Conservation (phyloP, 169 alveolate species). For the Theileria orientalis region DNA sequence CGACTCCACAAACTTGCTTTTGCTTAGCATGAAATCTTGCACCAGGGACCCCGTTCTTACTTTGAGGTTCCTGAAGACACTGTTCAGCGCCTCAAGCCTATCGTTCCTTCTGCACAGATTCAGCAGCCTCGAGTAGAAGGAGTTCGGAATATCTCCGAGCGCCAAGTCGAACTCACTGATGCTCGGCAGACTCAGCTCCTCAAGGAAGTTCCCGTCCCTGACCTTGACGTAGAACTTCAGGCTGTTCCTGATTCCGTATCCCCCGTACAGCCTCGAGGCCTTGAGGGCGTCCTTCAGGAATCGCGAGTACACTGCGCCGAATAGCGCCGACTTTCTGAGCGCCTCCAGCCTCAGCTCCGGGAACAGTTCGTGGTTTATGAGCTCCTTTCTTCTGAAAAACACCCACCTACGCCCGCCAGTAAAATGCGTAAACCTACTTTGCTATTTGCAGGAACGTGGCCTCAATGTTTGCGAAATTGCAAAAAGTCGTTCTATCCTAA, state of each 20-base stretch:
- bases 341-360: constrained; percentile 10
- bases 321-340: constrained; percentile 19
- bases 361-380: constrained; percentile 20
- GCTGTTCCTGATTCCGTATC: constrained; percentile 4
- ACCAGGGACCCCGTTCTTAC: not conserved
- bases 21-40: not conserved
- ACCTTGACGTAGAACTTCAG: not conserved
- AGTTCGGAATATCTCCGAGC: not conserved
- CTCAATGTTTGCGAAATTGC: constrained; percentile 21
- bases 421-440: not conserved
- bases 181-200: not conserved
- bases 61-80: not conserved
- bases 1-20: not conserved
- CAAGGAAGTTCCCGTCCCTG: not conserved
- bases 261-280: constrained; percentile 20
- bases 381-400: constrained; percentile 33
- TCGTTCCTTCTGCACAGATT: not conserved
- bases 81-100: constrained; percentile 1
- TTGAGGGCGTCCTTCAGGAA: constrained; percentile 19
- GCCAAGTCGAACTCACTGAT: not conserved
- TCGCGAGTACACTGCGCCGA: constrained; percentile 58
- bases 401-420: constrained; percentile 27
- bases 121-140: not conserved
- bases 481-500: not conserved
- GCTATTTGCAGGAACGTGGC: constrained; percentile 25